Evolutionary conservation across 1,284 basidiomycete species (phyloP), one percentile per base, ranked within the genome.

Genomic region (Tranzscheliella williamsii): DNA sequence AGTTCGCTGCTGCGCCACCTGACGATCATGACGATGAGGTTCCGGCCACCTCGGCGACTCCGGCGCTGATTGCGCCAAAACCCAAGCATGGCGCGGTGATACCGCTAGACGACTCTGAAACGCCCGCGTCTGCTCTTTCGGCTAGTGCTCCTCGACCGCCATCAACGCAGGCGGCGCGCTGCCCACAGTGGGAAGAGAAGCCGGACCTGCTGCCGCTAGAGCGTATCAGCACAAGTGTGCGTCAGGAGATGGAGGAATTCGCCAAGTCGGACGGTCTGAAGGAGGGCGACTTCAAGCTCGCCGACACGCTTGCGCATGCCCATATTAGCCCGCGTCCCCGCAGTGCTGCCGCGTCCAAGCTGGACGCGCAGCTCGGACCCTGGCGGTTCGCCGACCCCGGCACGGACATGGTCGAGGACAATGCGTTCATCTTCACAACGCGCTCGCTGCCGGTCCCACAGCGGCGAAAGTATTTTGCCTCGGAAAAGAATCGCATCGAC

Each of bases 401-500:
- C 1, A 67, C 73, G 4, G 79, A 80, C 50, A 74, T 78, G 47
- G 64, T 79, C 27, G 79, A 80, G 56, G 79, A 80, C 68, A 79
- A 80, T 37, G 75, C 73, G 0, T 80, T 80, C 46, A 73, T 80
- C 23, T 80, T 80, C 41, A 70, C 74, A 13, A 72, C 75, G 21
- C 61, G 70, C 18, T 74, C 70, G 23, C 66, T 79, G 4, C 51
- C 73, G 4, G 75, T 78, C 4, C 67, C 78, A 0, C 68, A 76
- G 35, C 67, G 80, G 27, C 55, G 80, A 12, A 79, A 79, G 51
- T 56, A 78, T 46, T 80, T 80, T 47, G 67, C 74, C 5, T 42
- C 64, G 18, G 64, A 69, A 5, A 56, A 76, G 52, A 44, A 78
- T 62, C 38, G 79, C 0, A 51, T 73, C 26, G 67, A 69, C 15